Evolutionary conservation across 192 early-diverging fungal genomes (phyloP).

Genomic region (Irineochytrium annulatum): DNA sequence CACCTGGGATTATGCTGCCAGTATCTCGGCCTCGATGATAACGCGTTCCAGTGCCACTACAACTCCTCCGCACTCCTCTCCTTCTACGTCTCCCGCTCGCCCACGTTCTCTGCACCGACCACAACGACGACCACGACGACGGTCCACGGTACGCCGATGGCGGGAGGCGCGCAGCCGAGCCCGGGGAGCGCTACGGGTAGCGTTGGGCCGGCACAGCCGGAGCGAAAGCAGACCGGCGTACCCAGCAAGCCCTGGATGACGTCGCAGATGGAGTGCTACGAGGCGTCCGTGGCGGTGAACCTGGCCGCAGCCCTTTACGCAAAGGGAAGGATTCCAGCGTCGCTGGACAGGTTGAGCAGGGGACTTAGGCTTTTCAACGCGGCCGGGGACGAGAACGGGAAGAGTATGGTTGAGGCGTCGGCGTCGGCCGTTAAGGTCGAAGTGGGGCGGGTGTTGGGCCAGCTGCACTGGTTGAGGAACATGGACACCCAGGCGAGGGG

Average conservation of each 20-base stretch:
- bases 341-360: slow-evolving; percentile 27
- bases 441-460: slow-evolving; percentile 25
- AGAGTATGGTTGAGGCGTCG: slow-evolving; percentile 18
- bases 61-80: slow-evolving; percentile 14
- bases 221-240: no score
- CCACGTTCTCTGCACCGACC: not conserved
- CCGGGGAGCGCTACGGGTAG: no score
- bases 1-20: slow-evolving; percentile 48
- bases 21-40: slow-evolving; percentile 38
- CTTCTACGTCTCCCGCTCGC: slow-evolving; percentile 12
- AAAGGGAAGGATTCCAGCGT: slow-evolving; percentile 29
- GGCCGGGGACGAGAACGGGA: slow-evolving; percentile 10
- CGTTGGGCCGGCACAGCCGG: no score
- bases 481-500: slow-evolving; percentile 40
- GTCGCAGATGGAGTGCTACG: slow-evolving; percentile 14
- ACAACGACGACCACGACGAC: slow-evolving; percentile 9
- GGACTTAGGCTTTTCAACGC: slow-evolving; percentile 27
- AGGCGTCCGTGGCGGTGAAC: slow-evolving; percentile 35
- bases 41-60: slow-evolving; percentile 29
- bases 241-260: not conserved
- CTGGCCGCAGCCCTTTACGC: slow-evolving; percentile 33
- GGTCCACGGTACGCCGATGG: slow-evolving; percentile 12
- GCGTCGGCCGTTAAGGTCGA: slow-evolving; percentile 30
- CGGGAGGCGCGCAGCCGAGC: not conserved
- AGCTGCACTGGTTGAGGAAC: slow-evolving; percentile 40